phyloP scores from a whole-genome alignment of 2,329 filamentous ascomycete species.

The Apiospora aurea region DNA sequence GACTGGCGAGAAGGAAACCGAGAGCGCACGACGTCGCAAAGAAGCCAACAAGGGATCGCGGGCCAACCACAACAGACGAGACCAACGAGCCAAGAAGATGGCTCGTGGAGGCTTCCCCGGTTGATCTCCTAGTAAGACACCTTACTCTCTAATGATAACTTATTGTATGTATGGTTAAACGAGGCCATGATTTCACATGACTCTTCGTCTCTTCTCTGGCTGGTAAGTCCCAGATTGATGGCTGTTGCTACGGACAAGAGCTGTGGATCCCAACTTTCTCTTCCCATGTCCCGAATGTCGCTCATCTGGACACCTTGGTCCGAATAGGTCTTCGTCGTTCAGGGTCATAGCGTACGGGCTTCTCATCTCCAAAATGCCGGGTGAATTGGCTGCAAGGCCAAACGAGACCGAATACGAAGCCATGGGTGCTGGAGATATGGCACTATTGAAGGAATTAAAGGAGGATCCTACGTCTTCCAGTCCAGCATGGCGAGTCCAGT shows the following conservation, averaged over 20 bases:
- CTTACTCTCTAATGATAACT: neutral
- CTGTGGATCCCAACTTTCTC: constrained; percentile 3
- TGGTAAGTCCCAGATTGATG: constrained; percentile 28
- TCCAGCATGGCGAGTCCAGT: constrained; percentile 43
- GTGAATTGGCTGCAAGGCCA: constrained; percentile 39
- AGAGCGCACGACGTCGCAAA: constrained; percentile 75
- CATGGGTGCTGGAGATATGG: constrained; percentile 38
- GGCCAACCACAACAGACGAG: constrained; percentile 86
- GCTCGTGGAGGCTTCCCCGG: constrained; percentile 55
- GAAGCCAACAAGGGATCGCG: constrained; percentile 82
- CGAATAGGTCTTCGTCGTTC: constrained; percentile 45
- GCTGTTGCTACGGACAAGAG: constrained; percentile 32
- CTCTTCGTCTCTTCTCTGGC: constrained; percentile 36
- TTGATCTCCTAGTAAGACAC: neutral
- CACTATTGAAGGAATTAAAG: constrained; percentile 44
- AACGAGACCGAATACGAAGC: constrained; percentile 34
- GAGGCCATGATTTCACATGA: constrained; percentile 30
- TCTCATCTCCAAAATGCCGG: constrained; percentile 43
- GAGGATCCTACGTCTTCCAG: constrained; percentile 42
- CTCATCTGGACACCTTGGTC: constrained; percentile 29
- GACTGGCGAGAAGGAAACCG: constrained; percentile 73
- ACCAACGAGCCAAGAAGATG: constrained; percentile 72
- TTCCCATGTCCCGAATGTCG: neutral
- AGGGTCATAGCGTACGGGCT: constrained; percentile 49
- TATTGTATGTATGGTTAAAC: neutral